Percentiles rank a stretch among this genome's conserved stretches.
phyloP scores from a whole-genome alignment of 176 grass and related monocot species.

The Alloteropsis semialata region DNA sequence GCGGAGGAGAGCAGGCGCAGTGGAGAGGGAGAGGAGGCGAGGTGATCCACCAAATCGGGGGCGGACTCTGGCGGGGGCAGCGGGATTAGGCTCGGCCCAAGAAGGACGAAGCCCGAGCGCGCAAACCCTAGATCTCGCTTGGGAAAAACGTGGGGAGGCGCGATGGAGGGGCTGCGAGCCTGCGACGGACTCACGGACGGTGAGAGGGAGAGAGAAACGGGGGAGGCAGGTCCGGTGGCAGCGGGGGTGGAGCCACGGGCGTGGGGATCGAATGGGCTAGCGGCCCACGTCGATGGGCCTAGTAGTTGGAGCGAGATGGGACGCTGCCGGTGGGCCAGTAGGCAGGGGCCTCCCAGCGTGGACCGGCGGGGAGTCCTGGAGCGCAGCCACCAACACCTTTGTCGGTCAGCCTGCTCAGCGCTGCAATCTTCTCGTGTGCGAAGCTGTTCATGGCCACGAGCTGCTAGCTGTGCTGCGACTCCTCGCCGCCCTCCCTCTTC shows the following conservation, averaged over 20 bases:
- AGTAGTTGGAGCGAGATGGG: background rate
- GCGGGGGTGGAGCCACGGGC: no score
- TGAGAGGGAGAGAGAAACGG: no score
- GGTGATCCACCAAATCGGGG: constrained; percentile 20
- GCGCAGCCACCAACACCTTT: no score
- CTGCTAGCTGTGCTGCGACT: no score
- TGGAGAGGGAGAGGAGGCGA: background rate
- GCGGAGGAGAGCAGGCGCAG: background rate
- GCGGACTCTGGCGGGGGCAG: background rate
- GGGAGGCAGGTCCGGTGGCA: no score
- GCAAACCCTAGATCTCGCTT: constrained; percentile 43
- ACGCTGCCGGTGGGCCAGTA: constrained; percentile 32
- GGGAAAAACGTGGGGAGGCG: background rate
- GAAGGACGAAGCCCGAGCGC: constrained; percentile 42
- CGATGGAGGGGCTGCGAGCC: background rate
- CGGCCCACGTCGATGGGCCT: constrained; percentile 34
- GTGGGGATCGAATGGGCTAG: constrained; percentile 24
- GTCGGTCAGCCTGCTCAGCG: no score
- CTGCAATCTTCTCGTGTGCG: no score
- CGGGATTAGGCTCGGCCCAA: constrained; percentile 51
- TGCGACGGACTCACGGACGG: no score
- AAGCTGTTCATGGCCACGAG: no score
- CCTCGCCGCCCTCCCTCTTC: no score
- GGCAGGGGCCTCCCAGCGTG: background rate
- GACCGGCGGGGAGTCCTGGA: no score